Conservation (phyloP, 2,329 filamentous ascomycete species). For the Fusarium sp. region DNA sequence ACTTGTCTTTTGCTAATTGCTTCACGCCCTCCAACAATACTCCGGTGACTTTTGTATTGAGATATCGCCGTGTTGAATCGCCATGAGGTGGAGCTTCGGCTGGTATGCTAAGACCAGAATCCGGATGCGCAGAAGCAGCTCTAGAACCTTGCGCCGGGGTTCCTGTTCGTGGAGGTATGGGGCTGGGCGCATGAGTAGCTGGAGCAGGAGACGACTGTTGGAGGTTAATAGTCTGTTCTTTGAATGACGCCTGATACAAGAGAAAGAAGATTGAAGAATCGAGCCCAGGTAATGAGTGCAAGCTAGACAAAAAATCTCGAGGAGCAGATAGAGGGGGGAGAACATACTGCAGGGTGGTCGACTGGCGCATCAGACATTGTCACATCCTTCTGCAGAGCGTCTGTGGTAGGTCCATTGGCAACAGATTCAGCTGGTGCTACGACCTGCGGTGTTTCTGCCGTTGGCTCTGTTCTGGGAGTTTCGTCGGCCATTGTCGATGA, state of each 20-base stretch:
- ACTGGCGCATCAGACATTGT: conserved; percentile 58
- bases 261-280: not conserved
- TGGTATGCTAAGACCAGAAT: conserved; percentile 65
- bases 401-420: conserved; percentile 36
- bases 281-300: not conserved
- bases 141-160: conserved; percentile 65
- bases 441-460: conserved; percentile 36
- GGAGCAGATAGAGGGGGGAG: not conserved
- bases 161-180: conserved; percentile 58
- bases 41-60: conserved; percentile 77
- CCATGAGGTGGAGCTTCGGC: conserved; percentile 72
- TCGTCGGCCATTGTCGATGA: conserved; percentile 49
- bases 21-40: conserved; percentile 81
- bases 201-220: conserved; percentile 55
- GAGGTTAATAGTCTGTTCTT: conserved; percentile 18
- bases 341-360: conserved; percentile 56
- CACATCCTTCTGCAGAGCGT: conserved; percentile 52
- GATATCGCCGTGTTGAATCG: conserved; percentile 75
- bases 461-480: conserved; percentile 33
- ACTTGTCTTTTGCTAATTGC: conserved; percentile 76
- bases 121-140: conserved; percentile 68
- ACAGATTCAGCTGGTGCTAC: conserved; percentile 38
- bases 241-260: not conserved
- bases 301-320: too few relatives aligned
- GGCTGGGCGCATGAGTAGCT: conserved; percentile 53